These are phyloP conservation scores for Corymbia calophylla DNA, from an alignment of 441 rosid species.

Conservation along the genomic window DNA sequence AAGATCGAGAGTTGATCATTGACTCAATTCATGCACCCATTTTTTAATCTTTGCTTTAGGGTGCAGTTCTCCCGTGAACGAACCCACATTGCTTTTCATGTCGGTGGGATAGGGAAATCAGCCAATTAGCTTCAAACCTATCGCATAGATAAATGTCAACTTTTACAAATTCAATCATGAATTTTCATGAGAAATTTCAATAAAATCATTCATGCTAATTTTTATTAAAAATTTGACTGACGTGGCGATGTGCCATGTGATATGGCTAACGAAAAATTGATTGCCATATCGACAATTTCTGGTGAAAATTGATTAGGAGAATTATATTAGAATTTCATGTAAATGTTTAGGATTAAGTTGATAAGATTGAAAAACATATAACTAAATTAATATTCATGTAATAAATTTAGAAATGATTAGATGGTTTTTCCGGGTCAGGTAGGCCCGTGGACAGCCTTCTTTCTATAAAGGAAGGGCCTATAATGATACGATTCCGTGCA, in stretches of 20 bases:
- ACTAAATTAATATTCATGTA: neutral
- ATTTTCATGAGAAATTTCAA: fast-evolving
- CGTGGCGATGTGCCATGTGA: no score
- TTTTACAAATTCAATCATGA: fast-evolving
- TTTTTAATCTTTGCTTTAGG: neutral
- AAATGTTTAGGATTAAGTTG: neutral
- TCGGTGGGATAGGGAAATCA: fast-evolving
- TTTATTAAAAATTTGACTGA: fast-evolving
- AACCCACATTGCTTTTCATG: neutral
- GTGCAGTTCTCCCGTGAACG: neutral
- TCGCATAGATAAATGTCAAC: no score
- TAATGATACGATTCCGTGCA: neutral
- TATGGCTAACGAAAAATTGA: no score
- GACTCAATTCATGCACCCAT: neutral
- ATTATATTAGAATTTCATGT: fast-evolving
- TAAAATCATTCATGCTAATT: fast-evolving
- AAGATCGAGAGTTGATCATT: neutral
- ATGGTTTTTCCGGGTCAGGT: no score
- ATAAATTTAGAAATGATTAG: neutral
- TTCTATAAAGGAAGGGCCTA: neutral
- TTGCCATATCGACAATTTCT: fast-evolving
- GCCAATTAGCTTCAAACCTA: neutral
- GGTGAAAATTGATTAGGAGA: fast-evolving
- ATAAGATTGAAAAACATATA: neutral
- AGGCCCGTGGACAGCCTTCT: neutral